These are phyloP conservation scores for Plasmodium vivax DNA, from an alignment of 169 alveolate genomes.

Conservation along the genomic window DNA sequence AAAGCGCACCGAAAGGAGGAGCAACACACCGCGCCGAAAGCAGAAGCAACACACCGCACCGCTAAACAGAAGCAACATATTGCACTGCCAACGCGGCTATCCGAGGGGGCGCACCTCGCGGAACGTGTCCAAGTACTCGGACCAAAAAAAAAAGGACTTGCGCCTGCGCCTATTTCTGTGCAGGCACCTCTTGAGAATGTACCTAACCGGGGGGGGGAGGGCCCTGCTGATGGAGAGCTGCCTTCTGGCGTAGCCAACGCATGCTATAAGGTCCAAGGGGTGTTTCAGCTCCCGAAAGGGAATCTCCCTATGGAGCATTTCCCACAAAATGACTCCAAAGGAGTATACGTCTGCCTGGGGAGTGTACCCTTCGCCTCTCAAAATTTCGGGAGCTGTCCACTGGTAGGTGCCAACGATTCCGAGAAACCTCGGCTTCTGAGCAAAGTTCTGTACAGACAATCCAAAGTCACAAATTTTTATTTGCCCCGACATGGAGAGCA, in stretches of 20 bases:
- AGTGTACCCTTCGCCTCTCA: slow-evolving; percentile 84
- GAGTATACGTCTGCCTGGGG: slow-evolving; percentile 87
- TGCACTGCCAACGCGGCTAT: neutral
- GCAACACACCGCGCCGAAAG: neutral
- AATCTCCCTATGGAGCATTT: slow-evolving; percentile 83
- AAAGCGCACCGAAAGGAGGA: neutral
- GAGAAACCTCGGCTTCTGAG: slow-evolving; percentile 76
- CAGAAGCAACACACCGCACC: neutral
- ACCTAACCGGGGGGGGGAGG: slow-evolving; percentile 7
- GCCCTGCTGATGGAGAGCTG: slow-evolving; percentile 10
- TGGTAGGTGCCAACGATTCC: slow-evolving; percentile 86
- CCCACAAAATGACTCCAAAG: slow-evolving; percentile 88
- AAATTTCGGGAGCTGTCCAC: slow-evolving; percentile 89
- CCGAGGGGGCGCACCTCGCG: neutral
- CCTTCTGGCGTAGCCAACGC: slow-evolving; percentile 77
- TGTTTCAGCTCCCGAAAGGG: slow-evolving; percentile 82
- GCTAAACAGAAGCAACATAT: neutral
- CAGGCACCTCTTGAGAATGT: slow-evolving; percentile 32
- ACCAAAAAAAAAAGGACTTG: slow-evolving; percentile 71
- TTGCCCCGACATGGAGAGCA: slow-evolving; percentile 86
- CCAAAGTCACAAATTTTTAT: slow-evolving; percentile 93
- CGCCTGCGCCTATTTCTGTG: slow-evolving; percentile 39
- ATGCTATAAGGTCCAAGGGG: slow-evolving; percentile 76
- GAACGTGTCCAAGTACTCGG: slow-evolving; percentile 42
- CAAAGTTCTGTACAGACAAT: slow-evolving; percentile 78